Evolutionary conservation across 345 rosid genomes (phyloP).

Genomic region (Arabidopsis suecica): DNA sequence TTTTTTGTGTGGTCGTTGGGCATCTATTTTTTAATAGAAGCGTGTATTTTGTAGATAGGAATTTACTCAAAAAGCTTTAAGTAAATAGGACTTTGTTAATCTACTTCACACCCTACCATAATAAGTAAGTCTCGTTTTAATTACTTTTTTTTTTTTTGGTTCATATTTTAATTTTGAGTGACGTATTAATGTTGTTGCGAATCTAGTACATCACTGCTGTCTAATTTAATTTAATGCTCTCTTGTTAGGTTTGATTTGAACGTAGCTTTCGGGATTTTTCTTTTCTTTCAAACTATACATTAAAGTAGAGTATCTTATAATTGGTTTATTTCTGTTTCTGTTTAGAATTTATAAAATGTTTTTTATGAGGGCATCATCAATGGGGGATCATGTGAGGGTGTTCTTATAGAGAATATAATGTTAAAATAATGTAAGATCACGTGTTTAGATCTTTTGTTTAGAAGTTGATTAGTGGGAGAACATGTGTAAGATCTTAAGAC

Average conservation of each 20-base stretch:
- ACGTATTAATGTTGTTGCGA: conserved; percentile 34
- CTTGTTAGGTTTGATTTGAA: conserved; percentile 21
- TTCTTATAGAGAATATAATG: too few relatives aligned
- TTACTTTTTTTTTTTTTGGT: not conserved
- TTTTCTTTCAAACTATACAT: not conserved
- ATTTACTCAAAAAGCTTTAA: conserved; percentile 2
- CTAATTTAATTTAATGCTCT: conserved; percentile 33
- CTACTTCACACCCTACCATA: conserved; percentile 36
- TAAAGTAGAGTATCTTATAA: conserved; percentile 8
- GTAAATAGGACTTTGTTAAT: not conserved
- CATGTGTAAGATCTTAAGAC: too few relatives aligned
- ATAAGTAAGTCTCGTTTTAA: not conserved
- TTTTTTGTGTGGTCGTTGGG: conserved; percentile 37
- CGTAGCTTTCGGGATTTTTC: not conserved
- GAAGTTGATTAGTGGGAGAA: too few relatives aligned
- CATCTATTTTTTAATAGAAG: conserved; percentile 30
- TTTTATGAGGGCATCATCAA: too few relatives aligned
- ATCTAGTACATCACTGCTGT: conserved; percentile 39
- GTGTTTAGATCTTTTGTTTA: too few relatives aligned
- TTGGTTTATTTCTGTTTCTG: conserved; percentile 17
- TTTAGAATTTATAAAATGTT: not conserved
- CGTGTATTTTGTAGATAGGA: conserved; percentile 41
- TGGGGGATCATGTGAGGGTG: too few relatives aligned
- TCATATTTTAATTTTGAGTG: not conserved
- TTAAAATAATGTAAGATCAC: too few relatives aligned